These are phyloP conservation scores for Boletellus emodensis DNA, from an alignment of 768 basidiomycete genomes.

Conservation along the genomic window DNA sequence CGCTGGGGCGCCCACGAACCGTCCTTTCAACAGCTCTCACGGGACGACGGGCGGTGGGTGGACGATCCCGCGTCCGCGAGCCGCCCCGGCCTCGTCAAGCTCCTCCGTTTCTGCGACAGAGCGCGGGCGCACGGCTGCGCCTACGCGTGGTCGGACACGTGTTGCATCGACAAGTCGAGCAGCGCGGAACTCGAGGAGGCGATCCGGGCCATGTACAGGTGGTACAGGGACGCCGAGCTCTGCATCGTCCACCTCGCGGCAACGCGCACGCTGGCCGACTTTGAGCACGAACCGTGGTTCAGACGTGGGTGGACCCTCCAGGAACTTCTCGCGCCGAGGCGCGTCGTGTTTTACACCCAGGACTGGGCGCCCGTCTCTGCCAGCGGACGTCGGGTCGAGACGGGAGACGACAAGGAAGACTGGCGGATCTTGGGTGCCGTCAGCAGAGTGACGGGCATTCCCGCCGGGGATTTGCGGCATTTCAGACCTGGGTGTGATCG, in stretches of 20 bases:
- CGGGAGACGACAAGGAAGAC: constrained; percentile 9
- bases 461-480: constrained; percentile 5
- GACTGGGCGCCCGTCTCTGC: constrained; percentile 16
- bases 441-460: constrained; percentile 11
- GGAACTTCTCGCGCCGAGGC: constrained; percentile 12
- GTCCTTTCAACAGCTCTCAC: not conserved
- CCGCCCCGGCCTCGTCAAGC: constrained; percentile 13
- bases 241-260: constrained; percentile 22
- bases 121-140: constrained; percentile 9
- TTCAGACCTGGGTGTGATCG: constrained; percentile 11
- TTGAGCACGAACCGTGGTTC: constrained; percentile 20
- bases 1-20: not conserved
- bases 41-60: not conserved
- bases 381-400: not conserved
- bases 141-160: constrained; percentile 26
- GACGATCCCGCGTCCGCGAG: too few species aligned
- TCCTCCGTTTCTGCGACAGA: constrained; percentile 14
- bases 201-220: constrained; percentile 28
- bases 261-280: constrained; percentile 8
- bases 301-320: constrained; percentile 21
- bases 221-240: constrained; percentile 22
- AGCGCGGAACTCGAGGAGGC: constrained; percentile 30
- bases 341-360: constrained; percentile 17
- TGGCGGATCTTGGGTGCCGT: constrained; percentile 9
- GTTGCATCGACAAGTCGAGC: constrained; percentile 23